These are phyloP conservation scores for Solanum medicagineum DNA, from an alignment of 257 asterid species.

Conservation along the genomic window DNA sequence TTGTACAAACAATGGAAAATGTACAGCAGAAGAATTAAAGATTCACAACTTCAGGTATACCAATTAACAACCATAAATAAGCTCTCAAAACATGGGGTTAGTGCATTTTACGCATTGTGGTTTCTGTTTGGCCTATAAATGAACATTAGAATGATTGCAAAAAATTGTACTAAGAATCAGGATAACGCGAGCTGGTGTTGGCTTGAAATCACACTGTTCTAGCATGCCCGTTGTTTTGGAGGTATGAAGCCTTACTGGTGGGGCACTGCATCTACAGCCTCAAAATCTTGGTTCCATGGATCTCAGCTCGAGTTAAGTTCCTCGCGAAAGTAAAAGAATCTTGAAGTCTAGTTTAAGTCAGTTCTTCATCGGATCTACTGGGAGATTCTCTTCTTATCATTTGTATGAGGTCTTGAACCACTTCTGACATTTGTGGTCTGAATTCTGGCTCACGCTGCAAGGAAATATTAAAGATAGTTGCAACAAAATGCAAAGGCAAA, in stretches of 20 bases:
- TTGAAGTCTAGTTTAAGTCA: conserved; percentile 6
- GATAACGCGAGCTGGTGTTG: neutral
- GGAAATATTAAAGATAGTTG: neutral
- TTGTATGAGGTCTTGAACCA: conserved; percentile 79
- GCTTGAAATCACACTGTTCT: neutral
- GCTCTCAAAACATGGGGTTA: conserved; percentile 5
- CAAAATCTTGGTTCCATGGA: neutral
- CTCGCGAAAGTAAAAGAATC: neutral
- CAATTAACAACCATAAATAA: neutral
- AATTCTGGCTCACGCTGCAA: conserved; percentile 83
- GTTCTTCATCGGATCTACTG: conserved; percentile 42
- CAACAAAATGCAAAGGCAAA: neutral
- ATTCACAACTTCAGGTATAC: neutral
- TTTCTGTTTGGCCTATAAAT: neutral
- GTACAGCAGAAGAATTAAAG: neutral
- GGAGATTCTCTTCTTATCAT: conserved; percentile 78
- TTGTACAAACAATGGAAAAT: neutral
- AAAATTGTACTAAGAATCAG: neutral
- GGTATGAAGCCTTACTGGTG: conserved; percentile 1
- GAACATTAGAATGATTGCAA: neutral
- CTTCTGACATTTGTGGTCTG: conserved; percentile 90
- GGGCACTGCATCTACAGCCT: neutral
- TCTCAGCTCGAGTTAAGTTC: neutral
- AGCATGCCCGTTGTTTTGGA: neutral
- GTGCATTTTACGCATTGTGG: neutral